Conservation (phyloP, 352 stramenopile genomes). For the Pythium phragmitis region DNA sequence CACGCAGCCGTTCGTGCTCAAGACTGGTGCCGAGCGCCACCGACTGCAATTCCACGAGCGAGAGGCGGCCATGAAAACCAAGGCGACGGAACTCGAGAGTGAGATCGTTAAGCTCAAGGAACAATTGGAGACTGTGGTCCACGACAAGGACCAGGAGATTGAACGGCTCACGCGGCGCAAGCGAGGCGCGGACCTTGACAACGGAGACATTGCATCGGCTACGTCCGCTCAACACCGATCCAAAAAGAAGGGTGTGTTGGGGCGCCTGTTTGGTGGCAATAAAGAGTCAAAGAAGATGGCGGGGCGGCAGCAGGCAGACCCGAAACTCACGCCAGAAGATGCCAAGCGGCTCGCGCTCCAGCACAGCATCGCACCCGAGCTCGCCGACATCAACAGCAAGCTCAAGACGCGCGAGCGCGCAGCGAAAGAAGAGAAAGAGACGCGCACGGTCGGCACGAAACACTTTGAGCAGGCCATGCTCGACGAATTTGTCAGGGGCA, state of each 20-base stretch:
- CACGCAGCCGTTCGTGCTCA: slow-evolving; percentile 47
- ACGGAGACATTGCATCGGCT: slow-evolving; percentile 1
- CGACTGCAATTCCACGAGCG: slow-evolving; percentile 51
- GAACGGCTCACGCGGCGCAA: slow-evolving; percentile 26
- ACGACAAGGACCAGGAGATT: slow-evolving; percentile 35
- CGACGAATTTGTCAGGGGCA: slow-evolving; percentile 34
- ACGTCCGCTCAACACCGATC: slow-evolving; percentile 10
- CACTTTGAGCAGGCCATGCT: slow-evolving; percentile 53
- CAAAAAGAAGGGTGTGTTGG: slow-evolving; percentile 16
- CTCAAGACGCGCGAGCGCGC: slow-evolving; percentile 34
- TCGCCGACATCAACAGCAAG: slow-evolving; percentile 29
- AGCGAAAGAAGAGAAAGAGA: slow-evolving; percentile 40
- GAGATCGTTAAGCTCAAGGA: slow-evolving; percentile 71
- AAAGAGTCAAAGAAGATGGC: slow-evolving; percentile 4
- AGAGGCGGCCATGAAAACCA: slow-evolving; percentile 50
- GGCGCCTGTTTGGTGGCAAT: slow-evolving; percentile 5
- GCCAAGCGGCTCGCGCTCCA: slow-evolving; percentile 38
- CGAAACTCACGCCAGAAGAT: slow-evolving; percentile 34
- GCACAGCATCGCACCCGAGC: slow-evolving; percentile 24
- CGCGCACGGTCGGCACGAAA: slow-evolving; percentile 38
- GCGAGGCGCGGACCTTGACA: neutral
- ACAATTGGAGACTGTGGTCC: slow-evolving; percentile 43
- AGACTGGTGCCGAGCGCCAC: slow-evolving; percentile 56
- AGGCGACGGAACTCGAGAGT: slow-evolving; percentile 55
- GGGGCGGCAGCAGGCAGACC: neutral